These are phyloP conservation scores for Ceratocystis destructans DNA, from an alignment of 2,329 filamentous ascomycete genomes.

Conservation along the genomic window DNA sequence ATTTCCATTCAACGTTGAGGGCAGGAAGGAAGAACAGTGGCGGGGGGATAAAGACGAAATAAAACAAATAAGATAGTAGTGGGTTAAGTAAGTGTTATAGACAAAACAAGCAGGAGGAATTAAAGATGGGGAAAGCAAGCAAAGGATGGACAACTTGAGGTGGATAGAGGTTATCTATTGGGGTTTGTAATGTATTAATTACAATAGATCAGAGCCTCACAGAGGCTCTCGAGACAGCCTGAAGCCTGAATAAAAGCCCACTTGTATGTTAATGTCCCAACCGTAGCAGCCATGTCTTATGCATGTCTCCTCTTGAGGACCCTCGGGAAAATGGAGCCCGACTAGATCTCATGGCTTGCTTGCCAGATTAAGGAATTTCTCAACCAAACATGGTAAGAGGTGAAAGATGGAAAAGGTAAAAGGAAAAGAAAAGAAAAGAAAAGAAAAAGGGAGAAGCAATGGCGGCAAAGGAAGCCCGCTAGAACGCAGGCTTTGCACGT, in stretches of 20 bases:
- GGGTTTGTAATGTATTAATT: neutral
- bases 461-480: neutral
- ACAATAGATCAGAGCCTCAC: neutral
- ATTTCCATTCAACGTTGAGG: no score
- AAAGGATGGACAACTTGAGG: neutral
- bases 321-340: neutral
- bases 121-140: slow-evolving; percentile 10
- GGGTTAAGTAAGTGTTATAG: neutral
- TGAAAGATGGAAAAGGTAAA: neutral
- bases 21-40: neutral
- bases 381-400: neutral
- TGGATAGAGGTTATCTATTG: neutral
- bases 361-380: neutral
- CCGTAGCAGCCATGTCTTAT: neutral
- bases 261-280: neutral
- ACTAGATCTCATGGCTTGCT: neutral
- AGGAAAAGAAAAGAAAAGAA: neutral
- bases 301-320: neutral
- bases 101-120: slow-evolving; percentile 6
- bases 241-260: neutral
- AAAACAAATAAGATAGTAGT: neutral
- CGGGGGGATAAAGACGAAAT: neutral
- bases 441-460: neutral
- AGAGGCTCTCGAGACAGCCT: neutral
- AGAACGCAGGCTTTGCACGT: neutral